phyloP scores from a whole-genome alignment of 1,284 basidiomycete genomes.

The Xerocomus nothofagi region DNA sequence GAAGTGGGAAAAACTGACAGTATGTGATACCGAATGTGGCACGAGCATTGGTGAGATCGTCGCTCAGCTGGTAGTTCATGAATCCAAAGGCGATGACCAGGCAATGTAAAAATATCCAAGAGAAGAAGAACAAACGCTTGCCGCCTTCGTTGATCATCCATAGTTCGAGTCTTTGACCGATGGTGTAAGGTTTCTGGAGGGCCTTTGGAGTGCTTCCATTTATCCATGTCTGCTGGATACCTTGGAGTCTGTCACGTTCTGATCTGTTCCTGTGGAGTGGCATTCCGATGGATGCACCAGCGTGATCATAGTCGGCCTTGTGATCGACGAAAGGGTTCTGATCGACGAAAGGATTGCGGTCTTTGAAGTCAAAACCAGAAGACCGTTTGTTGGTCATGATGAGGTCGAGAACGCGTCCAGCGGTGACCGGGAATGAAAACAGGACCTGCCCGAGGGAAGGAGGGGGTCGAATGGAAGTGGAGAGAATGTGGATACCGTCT shows the following conservation, averaged over 20 bases:
- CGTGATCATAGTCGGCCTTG: conserved; percentile 22
- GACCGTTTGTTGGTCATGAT: conserved; percentile 47
- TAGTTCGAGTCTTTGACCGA: conserved; percentile 51
- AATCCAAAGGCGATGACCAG: conserved; percentile 75
- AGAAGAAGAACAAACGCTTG: conserved; percentile 70
- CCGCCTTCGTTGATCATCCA: conserved; percentile 95
- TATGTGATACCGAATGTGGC: conserved; percentile 71
- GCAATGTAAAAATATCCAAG: conserved; percentile 75
- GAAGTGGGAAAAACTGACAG: conserved; percentile 47
- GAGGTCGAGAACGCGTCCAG: conserved; percentile 24
- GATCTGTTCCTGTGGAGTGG: conserved; percentile 76
- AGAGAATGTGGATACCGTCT: conserved; percentile 4
- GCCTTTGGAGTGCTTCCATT: conserved; percentile 37
- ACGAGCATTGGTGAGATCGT: conserved; percentile 68
- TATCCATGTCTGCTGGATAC: conserved; percentile 59
- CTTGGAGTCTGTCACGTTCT: conserved; percentile 75
- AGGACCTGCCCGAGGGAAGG: conserved; percentile 50
- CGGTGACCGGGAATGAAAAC: conserved; percentile 37
- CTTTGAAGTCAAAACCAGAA: conserved; percentile 73
- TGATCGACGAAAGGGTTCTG: conserved; percentile 45
- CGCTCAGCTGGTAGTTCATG: conserved; percentile 75
- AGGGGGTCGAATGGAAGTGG: not conserved
- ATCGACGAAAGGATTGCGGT: conserved; percentile 53
- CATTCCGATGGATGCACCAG: conserved; percentile 21
- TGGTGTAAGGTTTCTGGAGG: conserved; percentile 35